phyloP scores from a whole-genome alignment of 2,329 filamentous ascomycete genomes.

The Ambrosiella beaveri region DNA sequence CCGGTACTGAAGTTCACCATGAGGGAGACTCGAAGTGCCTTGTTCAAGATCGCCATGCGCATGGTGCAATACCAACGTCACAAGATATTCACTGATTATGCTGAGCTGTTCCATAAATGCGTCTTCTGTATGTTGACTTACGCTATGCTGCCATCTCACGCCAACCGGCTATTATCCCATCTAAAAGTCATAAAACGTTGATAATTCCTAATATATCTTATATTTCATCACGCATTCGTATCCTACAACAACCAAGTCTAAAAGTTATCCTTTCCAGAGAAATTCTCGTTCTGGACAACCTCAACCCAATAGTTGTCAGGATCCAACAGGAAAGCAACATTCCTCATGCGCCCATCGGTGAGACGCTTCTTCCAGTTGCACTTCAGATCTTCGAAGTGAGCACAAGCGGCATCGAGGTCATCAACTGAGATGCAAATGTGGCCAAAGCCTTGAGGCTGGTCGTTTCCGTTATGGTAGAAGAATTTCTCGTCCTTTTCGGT shows the following conservation, averaged over 20 bases:
- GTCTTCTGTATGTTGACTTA: constrained; percentile 8
- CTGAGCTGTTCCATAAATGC: constrained; percentile 12
- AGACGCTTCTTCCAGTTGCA: constrained; percentile 91
- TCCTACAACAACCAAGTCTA: constrained; percentile 25
- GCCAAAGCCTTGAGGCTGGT: constrained; percentile 81
- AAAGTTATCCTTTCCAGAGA: constrained; percentile 37
- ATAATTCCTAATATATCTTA: neutral
- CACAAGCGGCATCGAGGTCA: constrained; percentile 71
- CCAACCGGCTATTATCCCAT: neutral
- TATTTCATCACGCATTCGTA: neutral
- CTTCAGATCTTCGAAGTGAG: constrained; percentile 64
- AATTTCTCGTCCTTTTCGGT: constrained; percentile 76
- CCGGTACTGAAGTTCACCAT: constrained; percentile 2
- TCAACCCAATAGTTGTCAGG: constrained; percentile 78
- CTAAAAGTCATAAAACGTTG: too few species aligned
- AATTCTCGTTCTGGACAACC: constrained; percentile 60
- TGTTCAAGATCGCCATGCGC: constrained; percentile 4
- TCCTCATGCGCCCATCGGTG: constrained; percentile 83
- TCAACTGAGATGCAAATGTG: constrained; percentile 87
- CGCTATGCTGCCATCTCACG: neutral
- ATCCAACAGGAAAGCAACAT: constrained; percentile 79
- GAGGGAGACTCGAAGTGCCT: constrained; percentile 1
- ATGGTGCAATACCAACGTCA: constrained; percentile 9
- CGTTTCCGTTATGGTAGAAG: constrained; percentile 83
- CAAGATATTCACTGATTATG: constrained; percentile 11